Evolutionary conservation across 345 rosid genomes (phyloP), one percentile per base, ranked within the genome.

Genomic region (Eucalyptus victrix): DNA sequence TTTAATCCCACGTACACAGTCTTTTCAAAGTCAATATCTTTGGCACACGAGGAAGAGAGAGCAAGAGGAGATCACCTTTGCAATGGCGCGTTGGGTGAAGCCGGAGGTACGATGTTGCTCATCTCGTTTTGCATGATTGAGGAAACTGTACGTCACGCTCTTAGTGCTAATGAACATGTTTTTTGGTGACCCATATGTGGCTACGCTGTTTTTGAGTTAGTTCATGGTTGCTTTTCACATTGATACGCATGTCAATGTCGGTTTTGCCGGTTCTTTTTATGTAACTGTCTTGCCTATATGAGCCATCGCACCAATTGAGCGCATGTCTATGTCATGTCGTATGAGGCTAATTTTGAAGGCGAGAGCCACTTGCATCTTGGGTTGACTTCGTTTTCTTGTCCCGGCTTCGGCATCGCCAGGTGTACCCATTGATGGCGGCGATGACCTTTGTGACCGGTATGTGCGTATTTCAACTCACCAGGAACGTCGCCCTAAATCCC

Each of bases 371-470:
- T 76, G 85, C 85, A 40, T 40, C 26, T 76, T 23, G 28, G 85
- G 45, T 40, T 76, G 47, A 76, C 85, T 9, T 34, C 12, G 47
- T 76, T 76, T 76, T 40, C 47, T 40, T 76, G 12, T 42, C 85
- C 85, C 5, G 30, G 3, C 85, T 76, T 40, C 24, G 47, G 47
- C 47, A 7, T 40, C 26, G 16, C 13, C 45, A 96, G 98, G 94
- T 97, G 26, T 97, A 93, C 87, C 98, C 99, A 10, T 91, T 95
- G 28, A 21, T 95, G 88, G 99, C 94, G 49, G 97, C 99, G 7
- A 95, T 97, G 99, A 88, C 95, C 10, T 95, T 96, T 32, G 97
- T 96, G 37, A 91, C 96, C 45, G 89, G 95, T 32, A 54, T 95
- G 94, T 94, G 94, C 86, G 54, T 92, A 86, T 96, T 97, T 87